Conservation (phyloP, 177 flowering plant genomes). For the Vitis hybrid region DNA sequence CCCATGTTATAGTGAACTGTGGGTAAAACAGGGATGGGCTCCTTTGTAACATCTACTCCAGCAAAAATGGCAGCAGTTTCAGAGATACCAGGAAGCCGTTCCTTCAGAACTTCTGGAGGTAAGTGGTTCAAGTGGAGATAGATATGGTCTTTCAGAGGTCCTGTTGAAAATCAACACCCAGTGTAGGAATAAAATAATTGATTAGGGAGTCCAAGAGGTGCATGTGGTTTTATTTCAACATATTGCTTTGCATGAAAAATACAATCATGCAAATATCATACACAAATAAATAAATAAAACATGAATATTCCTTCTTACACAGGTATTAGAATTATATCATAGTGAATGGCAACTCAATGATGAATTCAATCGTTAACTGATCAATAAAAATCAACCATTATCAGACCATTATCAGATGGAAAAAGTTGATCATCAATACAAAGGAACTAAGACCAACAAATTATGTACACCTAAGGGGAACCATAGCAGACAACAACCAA, state of each 20-base stretch:
- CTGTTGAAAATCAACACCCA: conserved; percentile 34
- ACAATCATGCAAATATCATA: too few relatives aligned
- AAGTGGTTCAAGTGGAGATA: conserved; percentile 96
- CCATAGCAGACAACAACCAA: background rate
- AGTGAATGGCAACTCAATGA: too few relatives aligned
- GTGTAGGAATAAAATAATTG: background rate
- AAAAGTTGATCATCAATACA: background rate
- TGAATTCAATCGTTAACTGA: too few relatives aligned
- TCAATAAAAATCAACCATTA: too few relatives aligned
- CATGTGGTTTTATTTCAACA: background rate
- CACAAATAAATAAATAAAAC: too few relatives aligned
- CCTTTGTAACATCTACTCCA: conserved; percentile 98
- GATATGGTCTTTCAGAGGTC: conserved; percentile 95
- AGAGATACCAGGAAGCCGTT: conserved; percentile 98
- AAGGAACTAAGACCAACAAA: background rate
- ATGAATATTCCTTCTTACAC: too few relatives aligned
- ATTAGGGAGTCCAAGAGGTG: background rate
- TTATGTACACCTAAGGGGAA: background rate
- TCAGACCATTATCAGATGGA: too few relatives aligned
- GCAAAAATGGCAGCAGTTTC: conserved; percentile 99
- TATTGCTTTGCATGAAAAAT: too few relatives aligned
- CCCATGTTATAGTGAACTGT: conserved; percentile 99
- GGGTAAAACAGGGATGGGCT: conserved; percentile 96
- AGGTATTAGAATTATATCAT: too few relatives aligned
- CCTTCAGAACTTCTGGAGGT: conserved; percentile 98